phyloP scores from a whole-genome alignment of 202 grass and related monocot species.

The Setaria viridis region DNA sequence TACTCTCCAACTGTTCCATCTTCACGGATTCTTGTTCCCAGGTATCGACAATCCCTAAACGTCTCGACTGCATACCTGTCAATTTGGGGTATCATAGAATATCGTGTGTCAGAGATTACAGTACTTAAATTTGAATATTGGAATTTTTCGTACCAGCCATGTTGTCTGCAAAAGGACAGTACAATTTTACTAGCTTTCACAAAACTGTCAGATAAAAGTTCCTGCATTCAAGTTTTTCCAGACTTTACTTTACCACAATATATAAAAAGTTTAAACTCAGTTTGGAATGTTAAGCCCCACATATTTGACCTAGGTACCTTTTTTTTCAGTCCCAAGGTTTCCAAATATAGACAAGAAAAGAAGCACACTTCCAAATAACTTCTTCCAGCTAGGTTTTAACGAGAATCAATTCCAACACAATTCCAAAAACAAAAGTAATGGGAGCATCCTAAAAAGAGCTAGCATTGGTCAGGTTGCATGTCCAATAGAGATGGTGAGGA shows the following conservation, averaged over 20 bases:
- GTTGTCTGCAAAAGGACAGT: neutral
- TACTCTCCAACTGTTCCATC: conserved; percentile 95
- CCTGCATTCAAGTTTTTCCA: conserved; percentile 16
- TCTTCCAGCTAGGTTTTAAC: conserved; percentile 9
- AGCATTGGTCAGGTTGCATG: neutral
- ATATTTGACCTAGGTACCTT: too few species aligned
- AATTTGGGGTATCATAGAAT: neutral
- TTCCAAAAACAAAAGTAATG: neutral
- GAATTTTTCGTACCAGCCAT: conserved; percentile 12
- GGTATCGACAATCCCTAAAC: conserved; percentile 80
- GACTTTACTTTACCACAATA: neutral
- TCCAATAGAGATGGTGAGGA: neutral
- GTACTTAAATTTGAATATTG: neutral
- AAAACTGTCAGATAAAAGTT: neutral
- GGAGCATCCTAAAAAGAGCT: neutral
- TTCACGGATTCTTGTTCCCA: conserved; percentile 75
- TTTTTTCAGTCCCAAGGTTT: neutral
- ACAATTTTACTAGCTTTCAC: neutral
- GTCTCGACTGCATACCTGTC: conserved; percentile 80
- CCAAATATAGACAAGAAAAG: neutral
- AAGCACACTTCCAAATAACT: conserved; percentile 10
- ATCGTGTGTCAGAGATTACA: conserved; percentile 18
- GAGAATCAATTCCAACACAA: neutral
- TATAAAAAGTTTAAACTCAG: neutral
- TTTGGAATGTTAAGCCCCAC: neutral